A percentile compares a stretch with the other conserved stretches of the same genome.
Conservation (phyloP, 1,284 basidiomycete species). For the Microbotryum saponariae region DNA sequence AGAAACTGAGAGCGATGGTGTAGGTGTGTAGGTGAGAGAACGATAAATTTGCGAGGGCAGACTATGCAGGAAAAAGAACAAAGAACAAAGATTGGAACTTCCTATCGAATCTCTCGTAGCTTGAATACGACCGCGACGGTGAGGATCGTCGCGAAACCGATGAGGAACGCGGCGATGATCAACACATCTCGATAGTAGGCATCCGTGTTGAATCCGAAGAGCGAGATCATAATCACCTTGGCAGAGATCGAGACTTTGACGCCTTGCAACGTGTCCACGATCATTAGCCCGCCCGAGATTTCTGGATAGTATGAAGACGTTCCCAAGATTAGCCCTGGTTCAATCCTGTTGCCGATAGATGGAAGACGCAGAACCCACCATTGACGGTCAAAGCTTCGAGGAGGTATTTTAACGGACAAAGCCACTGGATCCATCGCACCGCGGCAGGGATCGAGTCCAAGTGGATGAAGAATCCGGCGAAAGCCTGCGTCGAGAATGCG, state of each 20-base stretch:
- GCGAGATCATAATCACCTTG: slow-evolving; percentile 67
- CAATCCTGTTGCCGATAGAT: too few relatives aligned
- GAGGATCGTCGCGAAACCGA: slow-evolving; percentile 60
- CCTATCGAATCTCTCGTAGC: slow-evolving; percentile 57
- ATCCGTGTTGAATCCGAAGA: slow-evolving; percentile 70
- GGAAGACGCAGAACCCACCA: background rate
- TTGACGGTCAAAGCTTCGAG: slow-evolving; percentile 51
- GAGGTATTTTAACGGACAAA: slow-evolving; percentile 60
- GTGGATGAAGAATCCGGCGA: slow-evolving; percentile 47
- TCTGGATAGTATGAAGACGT: slow-evolving; percentile 52
- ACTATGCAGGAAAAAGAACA: too few relatives aligned
- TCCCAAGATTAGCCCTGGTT: background rate
- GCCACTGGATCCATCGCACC: slow-evolving; percentile 53
- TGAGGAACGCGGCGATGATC: slow-evolving; percentile 72
- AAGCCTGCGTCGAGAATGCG: slow-evolving; percentile 9
- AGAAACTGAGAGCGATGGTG: too few relatives aligned
- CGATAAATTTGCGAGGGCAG: too few relatives aligned
- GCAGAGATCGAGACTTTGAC: slow-evolving; percentile 73
- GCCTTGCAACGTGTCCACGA: slow-evolving; percentile 66
- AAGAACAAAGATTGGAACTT: slow-evolving; percentile 28
- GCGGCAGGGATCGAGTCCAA: slow-evolving; percentile 32
- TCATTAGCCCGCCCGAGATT: slow-evolving; percentile 73
- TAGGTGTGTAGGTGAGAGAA: too few relatives aligned
- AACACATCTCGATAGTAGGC: slow-evolving; percentile 77
- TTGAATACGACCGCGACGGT: slow-evolving; percentile 64